phyloP scores from a whole-genome alignment of 768 basidiomycete species.

The Boletus pseudopeckii region DNA sequence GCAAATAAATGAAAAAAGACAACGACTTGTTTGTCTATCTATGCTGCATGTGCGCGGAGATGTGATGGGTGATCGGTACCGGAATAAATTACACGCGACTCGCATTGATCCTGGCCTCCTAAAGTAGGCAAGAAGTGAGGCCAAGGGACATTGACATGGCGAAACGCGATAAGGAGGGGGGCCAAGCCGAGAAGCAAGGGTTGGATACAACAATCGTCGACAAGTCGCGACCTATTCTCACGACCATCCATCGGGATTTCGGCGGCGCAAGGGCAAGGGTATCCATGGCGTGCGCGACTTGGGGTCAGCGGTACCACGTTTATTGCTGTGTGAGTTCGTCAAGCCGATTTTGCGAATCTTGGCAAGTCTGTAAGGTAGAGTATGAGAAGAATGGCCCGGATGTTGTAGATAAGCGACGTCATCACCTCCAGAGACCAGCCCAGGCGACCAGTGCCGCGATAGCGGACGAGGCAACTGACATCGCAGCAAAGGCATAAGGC shows the following conservation, averaged over 20 bases:
- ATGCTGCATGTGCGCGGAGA: constrained; percentile 12
- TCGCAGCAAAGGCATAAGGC: constrained; percentile 69
- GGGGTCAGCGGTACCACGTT: constrained; percentile 8
- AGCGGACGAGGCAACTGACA: constrained; percentile 57
- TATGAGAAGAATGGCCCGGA: constrained; percentile 11
- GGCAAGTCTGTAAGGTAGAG: constrained; percentile 32
- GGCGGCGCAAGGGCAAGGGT: constrained; percentile 39
- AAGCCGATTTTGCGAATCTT: constrained; percentile 46
- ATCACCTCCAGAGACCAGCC: constrained; percentile 61
- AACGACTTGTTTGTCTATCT: constrained; percentile 7
- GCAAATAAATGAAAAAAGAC: constrained; percentile 1
- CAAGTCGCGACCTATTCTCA: constrained; percentile 21
- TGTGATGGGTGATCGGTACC: constrained; percentile 6
- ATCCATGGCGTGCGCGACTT: constrained; percentile 31
- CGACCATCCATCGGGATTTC: constrained; percentile 40
- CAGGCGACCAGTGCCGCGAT: constrained; percentile 61
- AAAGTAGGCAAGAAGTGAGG: neutral
- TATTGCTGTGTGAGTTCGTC: constrained; percentile 26
- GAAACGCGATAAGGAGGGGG: constrained; percentile 12
- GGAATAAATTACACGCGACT: constrained; percentile 3
- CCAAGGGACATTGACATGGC: neutral
- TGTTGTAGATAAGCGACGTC: constrained; percentile 6
- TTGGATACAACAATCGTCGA: neutral
- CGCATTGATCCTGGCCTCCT: constrained; percentile 19
- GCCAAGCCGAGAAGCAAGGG: neutral